Evolutionary conservation across 2,329 filamentous ascomycete genomes (phyloP).

Genomic region (Torrubiellomyces zombiae): DNA sequence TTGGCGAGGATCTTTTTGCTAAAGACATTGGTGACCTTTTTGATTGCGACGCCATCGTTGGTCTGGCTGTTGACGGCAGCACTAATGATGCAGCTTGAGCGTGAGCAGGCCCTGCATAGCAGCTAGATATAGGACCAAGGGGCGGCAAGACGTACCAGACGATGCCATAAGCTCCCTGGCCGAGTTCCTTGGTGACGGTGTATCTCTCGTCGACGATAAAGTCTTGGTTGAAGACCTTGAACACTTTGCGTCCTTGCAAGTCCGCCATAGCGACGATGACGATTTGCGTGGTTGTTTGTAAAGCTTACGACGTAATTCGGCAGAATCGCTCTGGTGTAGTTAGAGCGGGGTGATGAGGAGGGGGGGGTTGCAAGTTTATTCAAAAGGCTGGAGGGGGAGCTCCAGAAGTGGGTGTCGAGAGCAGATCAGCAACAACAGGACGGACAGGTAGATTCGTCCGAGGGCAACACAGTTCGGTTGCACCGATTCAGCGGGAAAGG

Average conservation of each 20-base stretch:
- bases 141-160: conserved; percentile 55
- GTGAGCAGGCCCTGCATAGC: conserved; percentile 5
- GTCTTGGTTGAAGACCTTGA: conserved; percentile 99
- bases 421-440: not conserved
- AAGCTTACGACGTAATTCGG: no score
- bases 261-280: conserved; percentile 22
- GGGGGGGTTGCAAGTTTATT: not conserved
- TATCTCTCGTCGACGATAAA: conserved; percentile 97
- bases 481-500: no score
- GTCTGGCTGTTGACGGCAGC: conserved; percentile 85
- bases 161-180: conserved; percentile 95
- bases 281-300: no score
- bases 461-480: conserved; percentile 1
- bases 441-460: conserved; percentile 8
- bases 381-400: not conserved
- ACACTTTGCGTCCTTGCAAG: conserved; percentile 58
- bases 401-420: not conserved
- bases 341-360: conserved; percentile 1
- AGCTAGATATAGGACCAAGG: conserved; percentile 1
- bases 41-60: conserved; percentile 89
- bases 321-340: not conserved
- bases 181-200: conserved; percentile 95
- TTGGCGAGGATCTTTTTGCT: conserved; percentile 99
- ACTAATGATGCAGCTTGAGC: conserved; percentile 28
- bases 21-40: conserved; percentile 99